A percentile compares a stretch with the other conserved stretches of the same genome.
These are phyloP conservation scores for Kwoniella newhampshirensis DNA, from an alignment of 768 basidiomycete species.

Conservation along the genomic window DNA sequence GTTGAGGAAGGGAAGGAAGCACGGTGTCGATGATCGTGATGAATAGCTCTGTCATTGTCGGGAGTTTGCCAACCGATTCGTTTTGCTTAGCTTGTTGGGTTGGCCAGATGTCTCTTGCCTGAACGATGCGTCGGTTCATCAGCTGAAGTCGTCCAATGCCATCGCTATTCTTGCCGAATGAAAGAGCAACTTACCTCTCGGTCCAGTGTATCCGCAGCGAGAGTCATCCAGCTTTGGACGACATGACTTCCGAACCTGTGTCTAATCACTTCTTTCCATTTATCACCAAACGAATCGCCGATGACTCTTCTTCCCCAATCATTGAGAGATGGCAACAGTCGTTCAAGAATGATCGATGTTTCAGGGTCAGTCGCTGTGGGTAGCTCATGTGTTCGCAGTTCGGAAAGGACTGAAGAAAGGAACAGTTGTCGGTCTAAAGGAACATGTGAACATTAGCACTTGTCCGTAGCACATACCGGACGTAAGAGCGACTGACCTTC, in stretches of 20 bases:
- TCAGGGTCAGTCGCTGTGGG: constrained; percentile 90
- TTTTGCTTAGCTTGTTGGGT: constrained; percentile 54
- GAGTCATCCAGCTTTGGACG: constrained; percentile 77
- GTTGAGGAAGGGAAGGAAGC: constrained; percentile 61
- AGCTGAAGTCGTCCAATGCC: constrained; percentile 2
- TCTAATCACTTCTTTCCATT: constrained; percentile 63
- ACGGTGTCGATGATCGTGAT: constrained; percentile 51
- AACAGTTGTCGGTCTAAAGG: constrained; percentile 69
- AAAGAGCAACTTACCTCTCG: constrained; percentile 51
- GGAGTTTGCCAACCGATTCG: constrained; percentile 31
- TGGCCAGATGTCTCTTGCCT: constrained; percentile 41
- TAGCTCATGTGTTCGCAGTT: constrained; percentile 84
- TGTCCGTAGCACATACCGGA: no score
- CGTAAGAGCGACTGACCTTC: constrained; percentile 43
- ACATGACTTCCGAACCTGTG: constrained; percentile 96
- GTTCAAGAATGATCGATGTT: constrained; percentile 83
- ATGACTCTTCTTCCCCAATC: constrained; percentile 93
- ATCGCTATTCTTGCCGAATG: constrained; percentile 18
- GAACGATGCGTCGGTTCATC: no score
- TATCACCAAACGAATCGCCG: constrained; percentile 78
- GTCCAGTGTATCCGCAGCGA: constrained; percentile 55
- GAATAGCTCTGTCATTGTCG: constrained; percentile 53
- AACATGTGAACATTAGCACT: background rate
- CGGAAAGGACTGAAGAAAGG: constrained; percentile 74
- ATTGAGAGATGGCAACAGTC: constrained; percentile 90